Percentiles rank a stretch among this genome's conserved stretches.
Evolutionary conservation across 1,284 basidiomycete genomes (phyloP).

Genomic region (Boletellus dicymbophilus): DNA sequence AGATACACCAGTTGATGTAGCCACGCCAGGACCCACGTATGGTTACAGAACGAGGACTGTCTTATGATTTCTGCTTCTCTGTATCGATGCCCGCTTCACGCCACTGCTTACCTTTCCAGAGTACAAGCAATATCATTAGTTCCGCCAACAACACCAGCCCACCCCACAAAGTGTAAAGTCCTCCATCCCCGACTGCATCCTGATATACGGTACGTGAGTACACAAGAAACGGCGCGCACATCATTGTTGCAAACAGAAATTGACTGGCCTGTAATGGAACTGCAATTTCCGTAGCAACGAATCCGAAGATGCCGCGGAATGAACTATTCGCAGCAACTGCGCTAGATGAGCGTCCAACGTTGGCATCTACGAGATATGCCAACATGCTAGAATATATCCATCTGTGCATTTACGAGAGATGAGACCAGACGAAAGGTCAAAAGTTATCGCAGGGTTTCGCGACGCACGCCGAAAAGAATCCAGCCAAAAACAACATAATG

Average conservation of each 20-base stretch:
- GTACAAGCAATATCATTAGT: slow-evolving; percentile 42
- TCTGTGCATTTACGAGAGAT: not conserved
- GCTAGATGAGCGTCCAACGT: slow-evolving; percentile 69
- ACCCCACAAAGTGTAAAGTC: slow-evolving; percentile 58
- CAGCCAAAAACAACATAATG: slow-evolving; percentile 63
- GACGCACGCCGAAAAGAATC: slow-evolving; percentile 71
- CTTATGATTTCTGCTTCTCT: slow-evolving; percentile 10
- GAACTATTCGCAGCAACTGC: slow-evolving; percentile 73
- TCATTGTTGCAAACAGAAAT: not conserved
- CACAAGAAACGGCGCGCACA: not conserved
- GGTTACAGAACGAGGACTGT: too few relatives aligned
- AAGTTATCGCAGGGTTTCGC: too few relatives aligned
- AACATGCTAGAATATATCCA: slow-evolving; percentile 57
- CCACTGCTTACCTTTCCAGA: slow-evolving; percentile 44
- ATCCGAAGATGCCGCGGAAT: slow-evolving; percentile 69
- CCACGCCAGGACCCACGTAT: too few relatives aligned
- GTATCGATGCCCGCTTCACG: slow-evolving; percentile 25
- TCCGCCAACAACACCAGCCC: slow-evolving; percentile 49
- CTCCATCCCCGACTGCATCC: slow-evolving; percentile 31
- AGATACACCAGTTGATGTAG: too few relatives aligned
- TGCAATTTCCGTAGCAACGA: slow-evolving; percentile 71
- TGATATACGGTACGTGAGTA: slow-evolving; percentile 17
- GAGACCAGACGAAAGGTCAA: not conserved
- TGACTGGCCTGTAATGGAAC: slow-evolving; percentile 36
- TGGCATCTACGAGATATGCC: slow-evolving; percentile 79